Evolutionary conservation across 73 alveolate species (phyloP).

Genomic region (Paramecium sonneborni): DNA sequence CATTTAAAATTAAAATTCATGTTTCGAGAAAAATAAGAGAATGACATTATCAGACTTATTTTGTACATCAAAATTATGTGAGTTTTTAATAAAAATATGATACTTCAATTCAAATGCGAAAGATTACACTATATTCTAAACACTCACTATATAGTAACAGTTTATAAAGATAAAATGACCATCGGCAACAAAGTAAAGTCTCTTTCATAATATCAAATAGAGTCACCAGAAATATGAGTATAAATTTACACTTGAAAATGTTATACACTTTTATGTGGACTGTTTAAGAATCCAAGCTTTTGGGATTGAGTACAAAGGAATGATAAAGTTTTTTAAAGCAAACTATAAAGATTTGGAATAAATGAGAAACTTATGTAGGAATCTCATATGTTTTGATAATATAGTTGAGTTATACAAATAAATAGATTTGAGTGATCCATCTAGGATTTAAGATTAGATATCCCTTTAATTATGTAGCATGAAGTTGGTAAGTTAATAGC

Average conservation of each 20-base stretch:
- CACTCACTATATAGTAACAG: not conserved
- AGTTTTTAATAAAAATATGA: not conserved
- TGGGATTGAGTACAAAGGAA: not conserved
- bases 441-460: not conserved
- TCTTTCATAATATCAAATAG: not conserved
- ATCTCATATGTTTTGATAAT: not conserved
- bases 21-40: not conserved
- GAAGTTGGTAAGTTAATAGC: not conserved
- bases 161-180: not conserved
- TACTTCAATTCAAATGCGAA: not conserved
- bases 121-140: not conserved
- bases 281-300: not conserved
- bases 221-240: not conserved
- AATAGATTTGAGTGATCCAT: not conserved
- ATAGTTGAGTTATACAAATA: slow-evolving; percentile 17
- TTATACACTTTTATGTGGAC: not conserved
- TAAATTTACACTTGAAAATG: not conserved
- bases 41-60: not conserved
- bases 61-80: not conserved
- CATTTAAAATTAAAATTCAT: not conserved
- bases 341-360: not conserved
- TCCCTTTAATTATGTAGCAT: not conserved
- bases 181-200: not conserved
- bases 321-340: not conserved
- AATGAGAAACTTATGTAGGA: not conserved